Conservation (phyloP, 192 early-diverging fungal species). For the Oehlia diaphana region DNA sequence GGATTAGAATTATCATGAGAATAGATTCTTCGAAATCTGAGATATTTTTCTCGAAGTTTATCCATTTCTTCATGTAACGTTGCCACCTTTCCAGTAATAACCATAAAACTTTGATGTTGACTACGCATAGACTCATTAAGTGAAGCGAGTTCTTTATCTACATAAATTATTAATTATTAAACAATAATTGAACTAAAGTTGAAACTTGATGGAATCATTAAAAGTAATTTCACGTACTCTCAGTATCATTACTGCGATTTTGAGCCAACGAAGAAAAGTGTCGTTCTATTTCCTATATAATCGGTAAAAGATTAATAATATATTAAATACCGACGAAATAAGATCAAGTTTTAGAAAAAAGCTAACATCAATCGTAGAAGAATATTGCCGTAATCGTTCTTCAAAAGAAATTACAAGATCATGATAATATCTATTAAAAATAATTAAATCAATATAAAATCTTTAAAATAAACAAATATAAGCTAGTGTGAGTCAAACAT, state of each 20-base stretch:
- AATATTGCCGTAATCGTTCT: constrained; percentile 21
- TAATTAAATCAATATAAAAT: not conserved
- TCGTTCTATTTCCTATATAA: constrained; percentile 24
- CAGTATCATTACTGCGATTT: not conserved
- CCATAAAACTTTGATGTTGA: constrained; percentile 30
- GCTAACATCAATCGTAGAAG: constrained; percentile 14
- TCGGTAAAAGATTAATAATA: not conserved
- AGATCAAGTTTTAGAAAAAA: not conserved
- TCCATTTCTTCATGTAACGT: constrained; percentile 19
- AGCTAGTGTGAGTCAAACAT: not conserved
- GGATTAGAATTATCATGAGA: constrained; percentile 14
- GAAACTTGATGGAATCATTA: not conserved
- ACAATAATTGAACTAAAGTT: not conserved
- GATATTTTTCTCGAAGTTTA: constrained; percentile 23
- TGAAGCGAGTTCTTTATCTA: not conserved
- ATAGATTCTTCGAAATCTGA: not conserved
- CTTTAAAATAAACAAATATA: not conserved
- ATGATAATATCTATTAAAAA: constrained; percentile 18
- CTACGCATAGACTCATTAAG: constrained; percentile 23
- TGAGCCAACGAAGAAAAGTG: constrained; percentile 14
- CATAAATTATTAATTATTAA: not conserved
- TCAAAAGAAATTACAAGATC: constrained; percentile 17
- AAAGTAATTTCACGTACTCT: not conserved
- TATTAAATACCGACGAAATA: not conserved
- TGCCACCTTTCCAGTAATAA: constrained; percentile 26